Evolutionary conservation across 2,329 filamentous ascomycete species (phyloP).

Genomic region (Phaeosphaeria sp.): DNA sequence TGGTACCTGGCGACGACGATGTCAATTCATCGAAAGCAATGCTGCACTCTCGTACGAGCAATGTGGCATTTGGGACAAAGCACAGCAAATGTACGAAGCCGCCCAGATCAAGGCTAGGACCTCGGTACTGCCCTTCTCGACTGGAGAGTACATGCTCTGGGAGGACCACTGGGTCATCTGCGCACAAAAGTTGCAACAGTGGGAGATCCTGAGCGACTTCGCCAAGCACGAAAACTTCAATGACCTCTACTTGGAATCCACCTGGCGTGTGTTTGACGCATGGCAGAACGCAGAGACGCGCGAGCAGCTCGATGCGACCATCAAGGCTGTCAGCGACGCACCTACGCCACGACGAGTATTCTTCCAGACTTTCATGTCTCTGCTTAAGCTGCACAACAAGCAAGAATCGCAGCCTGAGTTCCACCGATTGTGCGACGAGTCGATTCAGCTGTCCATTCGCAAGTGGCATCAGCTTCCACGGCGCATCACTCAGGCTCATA

Average conservation of each 20-base stretch:
- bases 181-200: slow-evolving; percentile 97
- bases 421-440: slow-evolving; percentile 89
- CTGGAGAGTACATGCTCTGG: slow-evolving; percentile 98
- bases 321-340: slow-evolving; percentile 97
- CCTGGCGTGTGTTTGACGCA: slow-evolving; percentile 93
- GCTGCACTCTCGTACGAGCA: slow-evolving; percentile 97
- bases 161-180: slow-evolving; percentile 99
- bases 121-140: slow-evolving; percentile 93
- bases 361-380: slow-evolving; percentile 97
- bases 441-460: slow-evolving; percentile 93
- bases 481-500: slow-evolving; percentile 91
- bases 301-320: slow-evolving; percentile 88
- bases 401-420: slow-evolving; percentile 83
- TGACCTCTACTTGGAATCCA: slow-evolving; percentile 91
- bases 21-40: slow-evolving; percentile 97
- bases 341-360: slow-evolving; percentile 93
- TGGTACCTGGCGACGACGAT: slow-evolving; percentile 92
- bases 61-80: slow-evolving; percentile 99
- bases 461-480: slow-evolving; percentile 99
- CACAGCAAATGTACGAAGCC: slow-evolving; percentile 93
- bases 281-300: slow-evolving; percentile 88
- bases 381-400: slow-evolving; percentile 93
- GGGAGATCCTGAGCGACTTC: slow-evolving; percentile 97
- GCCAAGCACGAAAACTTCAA: slow-evolving; percentile 99
- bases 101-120: slow-evolving; percentile 97